Conservation (phyloP, 768 basidiomycete genomes). For the Lactarius tabidus region DNA sequence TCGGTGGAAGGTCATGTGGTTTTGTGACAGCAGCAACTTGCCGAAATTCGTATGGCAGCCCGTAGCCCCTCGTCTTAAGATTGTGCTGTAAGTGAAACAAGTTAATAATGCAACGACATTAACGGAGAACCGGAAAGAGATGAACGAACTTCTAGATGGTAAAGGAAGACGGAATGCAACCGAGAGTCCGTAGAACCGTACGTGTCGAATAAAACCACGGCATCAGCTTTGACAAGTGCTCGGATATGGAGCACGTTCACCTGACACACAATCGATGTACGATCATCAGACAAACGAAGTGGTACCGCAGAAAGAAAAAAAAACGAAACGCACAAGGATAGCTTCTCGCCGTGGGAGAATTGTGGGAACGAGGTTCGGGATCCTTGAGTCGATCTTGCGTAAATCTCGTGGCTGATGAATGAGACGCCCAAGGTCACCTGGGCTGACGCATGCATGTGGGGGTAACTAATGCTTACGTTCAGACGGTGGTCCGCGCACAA, state of each 20-base stretch:
- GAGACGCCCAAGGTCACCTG: constrained; percentile 25
- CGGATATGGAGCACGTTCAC: constrained; percentile 94
- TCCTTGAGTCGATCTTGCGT: constrained; percentile 91
- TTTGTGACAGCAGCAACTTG: constrained; percentile 34
- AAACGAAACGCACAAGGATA: constrained; percentile 61
- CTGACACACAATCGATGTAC: constrained; percentile 37
- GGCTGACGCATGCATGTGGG: not conserved
- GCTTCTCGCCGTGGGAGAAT: constrained; percentile 87
- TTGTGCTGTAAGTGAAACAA: constrained; percentile 56
- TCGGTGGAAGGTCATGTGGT: constrained; percentile 20
- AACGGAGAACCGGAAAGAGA: constrained; percentile 14
- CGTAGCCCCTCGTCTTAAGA: constrained; percentile 63
- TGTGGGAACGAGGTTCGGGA: constrained; percentile 92
- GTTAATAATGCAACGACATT: constrained; percentile 12
- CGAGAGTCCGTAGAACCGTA: constrained; percentile 84
- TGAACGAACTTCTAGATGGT: constrained; percentile 70
- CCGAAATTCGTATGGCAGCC: constrained; percentile 87
- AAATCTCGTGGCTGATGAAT: constrained; percentile 80
- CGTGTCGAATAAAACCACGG: constrained; percentile 88
- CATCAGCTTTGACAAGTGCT: constrained; percentile 89
- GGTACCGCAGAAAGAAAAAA: not conserved
- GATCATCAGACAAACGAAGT: not conserved
- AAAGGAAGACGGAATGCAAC: constrained; percentile 82
- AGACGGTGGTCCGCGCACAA: constrained; percentile 83
- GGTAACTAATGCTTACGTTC: constrained; percentile 58